phyloP scores from a whole-genome alignment of 140 eudicot species.

The Erigeron philadelphicus region DNA sequence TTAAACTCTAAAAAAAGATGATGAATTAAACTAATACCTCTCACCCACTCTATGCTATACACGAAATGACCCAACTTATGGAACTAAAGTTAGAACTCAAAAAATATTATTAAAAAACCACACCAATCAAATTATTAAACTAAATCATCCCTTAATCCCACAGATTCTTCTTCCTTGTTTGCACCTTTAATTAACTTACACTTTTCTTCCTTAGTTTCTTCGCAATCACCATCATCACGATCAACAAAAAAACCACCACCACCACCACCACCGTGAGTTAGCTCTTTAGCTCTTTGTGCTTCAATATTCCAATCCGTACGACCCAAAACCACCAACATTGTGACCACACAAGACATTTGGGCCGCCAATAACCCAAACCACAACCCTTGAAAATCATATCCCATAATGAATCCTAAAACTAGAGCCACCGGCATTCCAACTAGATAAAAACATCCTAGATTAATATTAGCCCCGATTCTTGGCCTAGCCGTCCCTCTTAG shows the following conservation, averaged over 20 bases:
- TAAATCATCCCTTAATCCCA: slow-evolving; percentile 35
- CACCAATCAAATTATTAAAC: slow-evolving; percentile 21
- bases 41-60: slow-evolving; percentile 24
- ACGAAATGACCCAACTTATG: slow-evolving; percentile 10
- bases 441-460: slow-evolving; percentile 69
- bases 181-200: slow-evolving; percentile 16
- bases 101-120: not conserved
- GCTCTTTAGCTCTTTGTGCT: slow-evolving; percentile 55
- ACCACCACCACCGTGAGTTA: slow-evolving; percentile 29
- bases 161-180: slow-evolving; percentile 39
- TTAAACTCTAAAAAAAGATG: not conserved
- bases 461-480: slow-evolving; percentile 64
- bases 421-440: slow-evolving; percentile 89
- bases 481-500: slow-evolving; percentile 86
- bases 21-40: slow-evolving; percentile 19
- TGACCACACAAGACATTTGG: slow-evolving; percentile 56
- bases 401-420: slow-evolving; percentile 42
- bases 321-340: slow-evolving; percentile 58
- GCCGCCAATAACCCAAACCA: slow-evolving; percentile 86
- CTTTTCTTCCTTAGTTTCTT: slow-evolving; percentile 27
- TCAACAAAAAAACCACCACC: not conserved
- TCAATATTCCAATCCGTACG: slow-evolving; percentile 68
- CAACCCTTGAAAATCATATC: slow-evolving; percentile 59
- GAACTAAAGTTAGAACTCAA: slow-evolving; percentile 1
- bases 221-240: slow-evolving; percentile 11